phyloP scores from a whole-genome alignment of 345 rosid species.

The Conringia planisiliqua region DNA sequence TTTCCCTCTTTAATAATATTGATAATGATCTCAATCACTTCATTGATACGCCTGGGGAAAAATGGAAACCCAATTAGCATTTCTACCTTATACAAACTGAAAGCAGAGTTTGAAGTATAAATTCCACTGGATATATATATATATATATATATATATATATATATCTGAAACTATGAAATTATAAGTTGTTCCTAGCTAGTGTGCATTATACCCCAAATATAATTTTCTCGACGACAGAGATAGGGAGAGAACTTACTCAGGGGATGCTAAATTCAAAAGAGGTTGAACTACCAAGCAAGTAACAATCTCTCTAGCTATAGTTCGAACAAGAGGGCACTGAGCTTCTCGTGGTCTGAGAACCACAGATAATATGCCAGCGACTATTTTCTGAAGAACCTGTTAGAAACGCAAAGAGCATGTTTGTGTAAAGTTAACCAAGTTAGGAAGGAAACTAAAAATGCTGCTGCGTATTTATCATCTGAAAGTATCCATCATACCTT shows the following conservation, averaged over 20 bases:
- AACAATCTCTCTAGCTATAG: conserved; percentile 90
- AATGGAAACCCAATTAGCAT: conserved; percentile 11
- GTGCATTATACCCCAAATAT: neutral
- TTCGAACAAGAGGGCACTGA: conserved; percentile 84
- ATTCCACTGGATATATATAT: neutral
- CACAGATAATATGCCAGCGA: conserved; percentile 82
- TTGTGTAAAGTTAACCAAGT: conserved; percentile 7
- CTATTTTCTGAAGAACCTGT: conserved; percentile 79
- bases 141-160: too few species aligned
- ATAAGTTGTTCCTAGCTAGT: conserved; percentile 4
- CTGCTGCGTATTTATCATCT: neutral
- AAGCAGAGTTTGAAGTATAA: neutral
- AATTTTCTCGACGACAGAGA: conserved; percentile 3
- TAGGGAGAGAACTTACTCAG: conserved; percentile 55
- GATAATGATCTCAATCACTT: conserved; percentile 68
- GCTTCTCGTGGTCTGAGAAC: conserved; percentile 89
- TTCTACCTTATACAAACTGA: neutral
- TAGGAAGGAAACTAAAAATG: conserved; percentile 1
- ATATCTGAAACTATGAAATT: neutral
- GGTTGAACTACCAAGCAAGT: conserved; percentile 97
- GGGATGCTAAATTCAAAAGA: conserved; percentile 75
- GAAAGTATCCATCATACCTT: conserved; percentile 74
- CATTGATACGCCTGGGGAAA: conserved; percentile 73
- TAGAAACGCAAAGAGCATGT: neutral
- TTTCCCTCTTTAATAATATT: conserved; percentile 50